Percentiles rank a stretch among this genome's conserved stretches.
Evolutionary conservation across 1,284 basidiomycete species (phyloP).

Genomic region (Omphalotus olearius): DNA sequence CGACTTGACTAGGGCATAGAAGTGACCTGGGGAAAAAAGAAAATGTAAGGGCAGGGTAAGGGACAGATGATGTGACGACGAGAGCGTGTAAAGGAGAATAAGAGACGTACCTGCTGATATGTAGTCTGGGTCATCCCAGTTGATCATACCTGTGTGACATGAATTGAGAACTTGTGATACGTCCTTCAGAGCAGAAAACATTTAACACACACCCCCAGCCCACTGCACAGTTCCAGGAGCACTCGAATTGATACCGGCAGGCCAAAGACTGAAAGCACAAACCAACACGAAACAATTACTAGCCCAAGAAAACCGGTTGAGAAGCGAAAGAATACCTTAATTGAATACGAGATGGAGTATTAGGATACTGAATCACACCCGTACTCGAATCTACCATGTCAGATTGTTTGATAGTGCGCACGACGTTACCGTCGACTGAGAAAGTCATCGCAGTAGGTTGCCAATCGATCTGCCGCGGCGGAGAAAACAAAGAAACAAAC

Average conservation of each 20-base stretch:
- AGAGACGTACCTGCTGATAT: conserved; percentile 27
- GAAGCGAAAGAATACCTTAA: conserved; percentile 46
- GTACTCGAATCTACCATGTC: conserved; percentile 43
- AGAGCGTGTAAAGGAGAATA: neutral
- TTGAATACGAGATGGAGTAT: conserved; percentile 75
- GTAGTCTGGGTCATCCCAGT: conserved; percentile 77
- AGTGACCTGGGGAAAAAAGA: conserved; percentile 37
- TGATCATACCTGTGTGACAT: conserved; percentile 46
- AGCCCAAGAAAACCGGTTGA: neutral
- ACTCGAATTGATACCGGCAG: conserved; percentile 60
- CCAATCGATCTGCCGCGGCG: conserved; percentile 76
- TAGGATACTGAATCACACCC: conserved; percentile 61
- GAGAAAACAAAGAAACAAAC: too few relatives aligned
- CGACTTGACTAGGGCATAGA: conserved; percentile 54
- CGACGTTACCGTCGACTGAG: conserved; percentile 63
- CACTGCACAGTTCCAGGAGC: conserved; percentile 70
- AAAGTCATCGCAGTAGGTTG: conserved; percentile 63
- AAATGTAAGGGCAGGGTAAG: neutral
- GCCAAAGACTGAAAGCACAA: conserved; percentile 48
- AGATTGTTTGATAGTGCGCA: conserved; percentile 62
- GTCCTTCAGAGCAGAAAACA: too few relatives aligned
- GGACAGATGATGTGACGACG: neutral
- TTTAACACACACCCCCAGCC: conserved; percentile 44
- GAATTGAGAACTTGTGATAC: too few relatives aligned
- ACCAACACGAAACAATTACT: neutral